Evolutionary conservation across 2,329 filamentous ascomycete species (phyloP).

Genomic region (Penicillium hordei): DNA sequence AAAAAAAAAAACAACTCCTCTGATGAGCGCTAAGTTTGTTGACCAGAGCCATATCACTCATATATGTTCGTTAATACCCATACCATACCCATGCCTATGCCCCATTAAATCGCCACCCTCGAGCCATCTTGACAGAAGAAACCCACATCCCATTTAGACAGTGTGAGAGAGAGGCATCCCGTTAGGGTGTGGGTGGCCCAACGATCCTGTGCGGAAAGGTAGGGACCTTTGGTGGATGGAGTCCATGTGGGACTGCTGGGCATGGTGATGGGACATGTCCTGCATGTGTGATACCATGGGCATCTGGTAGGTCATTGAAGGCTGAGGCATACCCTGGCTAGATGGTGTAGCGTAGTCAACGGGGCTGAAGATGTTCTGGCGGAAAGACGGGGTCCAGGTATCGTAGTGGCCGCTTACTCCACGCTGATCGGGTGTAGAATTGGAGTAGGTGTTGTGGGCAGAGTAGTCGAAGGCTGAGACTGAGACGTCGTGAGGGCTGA

Average conservation of each 20-base stretch:
- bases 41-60: constrained; percentile 29
- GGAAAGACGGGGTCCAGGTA: constrained; percentile 35
- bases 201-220: constrained; percentile 35
- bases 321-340: constrained; percentile 27
- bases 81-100: neutral
- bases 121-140: neutral
- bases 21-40: constrained; percentile 20
- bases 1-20: constrained; percentile 17
- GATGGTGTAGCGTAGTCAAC: constrained; percentile 30
- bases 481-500: constrained; percentile 33
- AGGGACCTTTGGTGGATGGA: constrained; percentile 19
- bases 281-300: constrained; percentile 28
- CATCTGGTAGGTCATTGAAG: constrained; percentile 32
- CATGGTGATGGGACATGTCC: constrained; percentile 25
- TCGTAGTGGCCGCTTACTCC: constrained; percentile 25
- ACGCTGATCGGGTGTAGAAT: constrained; percentile 25
- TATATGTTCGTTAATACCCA: constrained; percentile 27
- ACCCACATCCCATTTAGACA: constrained; percentile 17
- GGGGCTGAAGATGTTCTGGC: constrained; percentile 35
- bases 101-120: neutral
- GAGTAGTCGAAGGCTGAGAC: constrained; percentile 35
- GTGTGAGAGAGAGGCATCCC: constrained; percentile 23
- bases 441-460: constrained; percentile 24
- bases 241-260: constrained; percentile 12
- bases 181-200: constrained; percentile 34